Evolutionary conservation across 208 protist species (phyloP), one percentile per base, ranked within the genome.

Genomic region (Trypanosoma avium): DNA sequence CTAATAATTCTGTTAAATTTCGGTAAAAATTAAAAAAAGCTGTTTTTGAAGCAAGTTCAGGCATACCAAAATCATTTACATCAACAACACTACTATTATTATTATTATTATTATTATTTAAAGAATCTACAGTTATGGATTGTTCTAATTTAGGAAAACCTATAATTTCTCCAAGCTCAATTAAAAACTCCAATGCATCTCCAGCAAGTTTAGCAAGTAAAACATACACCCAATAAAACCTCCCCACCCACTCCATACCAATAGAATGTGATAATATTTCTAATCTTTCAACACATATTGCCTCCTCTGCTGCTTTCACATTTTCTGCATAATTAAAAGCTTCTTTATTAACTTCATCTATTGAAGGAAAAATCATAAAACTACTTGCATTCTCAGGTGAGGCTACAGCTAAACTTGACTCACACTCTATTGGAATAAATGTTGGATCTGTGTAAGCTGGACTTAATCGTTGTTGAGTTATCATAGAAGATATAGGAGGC

Each of bases 21-120:
- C 78, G 73, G 70, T 82, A 92, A 38, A 89, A 67, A 26, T 45
- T 61, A 30, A 64, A 49, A 47, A 77, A 77, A 42, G 65, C 56
- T 61, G 45, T 61, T 5, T 53, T 47, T 4, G 73, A 66, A 8
- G 61, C 66, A 27, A 88, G 70, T 71, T 88, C 78, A 12, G 60
- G 45, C 5, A 79, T 40, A 29, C 70, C 67, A 33, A 86, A 82
- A 4, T 50, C 35, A 7, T 40, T 59, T 29, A 33, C 30, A 40
- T 35, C 22, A 27, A 32, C 22, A 46, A 4, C 0, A 19, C 17
- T 19, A 9, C 17, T 35, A 8, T 50, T 63, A 12, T 19, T 63
- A 24, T 49, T 63, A 24, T 15, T 17, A n/a, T 50, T 63, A 24
- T 42, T 42, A 13, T 42, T 42, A 8, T 42, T 42, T 13, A 42